A percentile compares a stretch with the other conserved stretches of the same genome.
Conservation (phyloP, 371 early-diverging fungal species). For the Zychaea mexicana region DNA sequence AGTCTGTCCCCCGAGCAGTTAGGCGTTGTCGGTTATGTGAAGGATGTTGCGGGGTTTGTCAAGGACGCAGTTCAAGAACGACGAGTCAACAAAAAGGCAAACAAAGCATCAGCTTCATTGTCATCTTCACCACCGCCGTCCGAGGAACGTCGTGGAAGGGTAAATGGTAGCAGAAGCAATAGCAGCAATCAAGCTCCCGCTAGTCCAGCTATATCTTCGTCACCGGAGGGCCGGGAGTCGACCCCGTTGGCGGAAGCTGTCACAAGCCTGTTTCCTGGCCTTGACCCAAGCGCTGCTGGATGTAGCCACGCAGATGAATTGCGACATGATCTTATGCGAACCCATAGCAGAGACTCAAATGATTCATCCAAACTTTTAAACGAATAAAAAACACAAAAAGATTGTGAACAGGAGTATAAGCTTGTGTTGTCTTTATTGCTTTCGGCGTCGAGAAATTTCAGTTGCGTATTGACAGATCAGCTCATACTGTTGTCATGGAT, state of each 20-base stretch:
- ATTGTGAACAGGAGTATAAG: too few species aligned
- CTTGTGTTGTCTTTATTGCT: not conserved
- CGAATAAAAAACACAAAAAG: too few species aligned
- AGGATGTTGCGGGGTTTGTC: slow-evolving; percentile 51
- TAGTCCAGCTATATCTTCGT: not conserved
- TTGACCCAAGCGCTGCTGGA: slow-evolving; percentile 1
- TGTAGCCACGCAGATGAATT: slow-evolving; percentile 16
- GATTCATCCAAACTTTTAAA: not conserved
- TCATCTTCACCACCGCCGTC: not conserved
- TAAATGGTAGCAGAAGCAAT: not conserved
- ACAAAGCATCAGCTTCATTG: slow-evolving; percentile 4
- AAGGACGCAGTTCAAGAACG: slow-evolving; percentile 40
- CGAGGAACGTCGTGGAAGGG: not conserved
- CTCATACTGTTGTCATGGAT: not conserved
- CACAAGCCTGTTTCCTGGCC: slow-evolving; percentile 38
- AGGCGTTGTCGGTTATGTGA: slow-evolving; percentile 50
- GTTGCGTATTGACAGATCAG: not conserved
- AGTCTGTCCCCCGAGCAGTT: slow-evolving; percentile 48
- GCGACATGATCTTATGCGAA: slow-evolving; percentile 11
- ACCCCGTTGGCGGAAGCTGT: slow-evolving; percentile 37
- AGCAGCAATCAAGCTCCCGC: too few species aligned
- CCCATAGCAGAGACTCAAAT: not conserved
- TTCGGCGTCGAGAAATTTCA: not conserved
- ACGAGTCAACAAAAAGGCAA: slow-evolving; percentile 10
- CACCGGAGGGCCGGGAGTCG: not conserved